Evolutionary conservation across 768 basidiomycete species (phyloP), one percentile per base, ranked within the genome.

Genomic region (Sporobolomyces roseus): DNA sequence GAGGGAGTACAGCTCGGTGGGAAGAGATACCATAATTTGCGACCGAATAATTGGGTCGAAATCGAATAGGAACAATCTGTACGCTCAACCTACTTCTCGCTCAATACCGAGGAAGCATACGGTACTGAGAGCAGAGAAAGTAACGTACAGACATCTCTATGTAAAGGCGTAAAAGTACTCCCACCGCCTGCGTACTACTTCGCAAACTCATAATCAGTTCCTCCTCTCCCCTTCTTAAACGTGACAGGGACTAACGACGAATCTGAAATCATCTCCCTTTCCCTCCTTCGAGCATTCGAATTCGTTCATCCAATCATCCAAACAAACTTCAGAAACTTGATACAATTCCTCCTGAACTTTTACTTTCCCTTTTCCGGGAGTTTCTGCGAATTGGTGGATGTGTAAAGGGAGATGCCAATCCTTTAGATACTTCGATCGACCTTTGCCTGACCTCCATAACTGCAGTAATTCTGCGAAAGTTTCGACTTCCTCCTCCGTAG

Each of bases 11-110:
- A 65, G 0, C 19, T 13, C 2, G 74, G 74, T 21, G 68, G 72
- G 41, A 75, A 68, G 32, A 75, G 62, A 58, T 65, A 65, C 74
- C 74, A 75, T 2, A 50, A 54, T 55, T 75, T 75, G 30, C 63
- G 51, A 25, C 74, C 74, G 61, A 38, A 38, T 27, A 75, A 52
- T 48, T 75, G 71, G 1, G 72, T 72, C 46, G 69, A 69, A 63
- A 73, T 73, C 36, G 74, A 75, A 62, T 73, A 75, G 29, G 74
- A 75, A 45, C 66, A 68, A 61, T 73, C 74, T 75, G 48, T n/a
- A n/a, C n/a, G n/a, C n/a, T n/a, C n/a, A n/a, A n/a, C n/a, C n/a
- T n/a, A n/a, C n/a, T n/a, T n/a, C n/a, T n/a, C n/a, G n/a, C n/a
- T n/a, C n/a, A n/a, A n/a, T n/a, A n/a, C n/a, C n/a, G n/a, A n/a